These are phyloP conservation scores for Delphinella strobiligena DNA, from an alignment of 2,329 filamentous ascomycete genomes.

Conservation along the genomic window DNA sequence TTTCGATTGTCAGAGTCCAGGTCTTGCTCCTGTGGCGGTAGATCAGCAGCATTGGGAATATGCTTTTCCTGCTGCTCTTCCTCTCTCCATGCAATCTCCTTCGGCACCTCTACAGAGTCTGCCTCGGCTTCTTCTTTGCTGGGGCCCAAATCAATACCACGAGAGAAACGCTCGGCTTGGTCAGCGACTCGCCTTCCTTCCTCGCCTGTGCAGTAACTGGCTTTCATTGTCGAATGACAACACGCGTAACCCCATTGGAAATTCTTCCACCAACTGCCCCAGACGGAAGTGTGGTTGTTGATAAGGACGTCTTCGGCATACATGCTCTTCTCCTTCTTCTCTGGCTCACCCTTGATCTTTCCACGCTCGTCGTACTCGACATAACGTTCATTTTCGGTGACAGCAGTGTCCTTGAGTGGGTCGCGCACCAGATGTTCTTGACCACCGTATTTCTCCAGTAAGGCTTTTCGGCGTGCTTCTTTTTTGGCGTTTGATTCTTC, in stretches of 20 bases:
- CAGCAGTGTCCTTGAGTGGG: conserved; percentile 50
- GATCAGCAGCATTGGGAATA: conserved; percentile 31
- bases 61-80: conserved; percentile 28
- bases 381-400: conserved; percentile 73
- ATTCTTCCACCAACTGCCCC: conserved; percentile 94
- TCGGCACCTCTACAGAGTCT: conserved; percentile 17
- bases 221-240: conserved; percentile 87
- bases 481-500: conserved; percentile 61
- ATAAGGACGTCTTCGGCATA: conserved; percentile 78
- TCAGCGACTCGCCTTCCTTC: conserved; percentile 73
- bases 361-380: conserved; percentile 92
- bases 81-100: conserved; percentile 29
- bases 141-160: conserved; percentile 30
- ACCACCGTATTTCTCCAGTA: conserved; percentile 74
- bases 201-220: conserved; percentile 94
- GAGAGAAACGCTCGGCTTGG: conserved; percentile 53
- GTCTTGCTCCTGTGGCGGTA: conserved; percentile 27
- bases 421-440: conserved; percentile 47
- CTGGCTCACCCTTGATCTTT: conserved; percentile 74
- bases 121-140: conserved; percentile 15
- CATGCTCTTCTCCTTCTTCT: conserved; percentile 69
- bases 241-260: conserved; percentile 96
- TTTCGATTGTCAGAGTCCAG: conserved; percentile 44
- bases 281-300: conserved; percentile 87
- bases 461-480: conserved; percentile 52